Evolutionary conservation across 176 grass and related monocot species (phyloP).

Genomic region (Rhipidocladum racemiflorum): DNA sequence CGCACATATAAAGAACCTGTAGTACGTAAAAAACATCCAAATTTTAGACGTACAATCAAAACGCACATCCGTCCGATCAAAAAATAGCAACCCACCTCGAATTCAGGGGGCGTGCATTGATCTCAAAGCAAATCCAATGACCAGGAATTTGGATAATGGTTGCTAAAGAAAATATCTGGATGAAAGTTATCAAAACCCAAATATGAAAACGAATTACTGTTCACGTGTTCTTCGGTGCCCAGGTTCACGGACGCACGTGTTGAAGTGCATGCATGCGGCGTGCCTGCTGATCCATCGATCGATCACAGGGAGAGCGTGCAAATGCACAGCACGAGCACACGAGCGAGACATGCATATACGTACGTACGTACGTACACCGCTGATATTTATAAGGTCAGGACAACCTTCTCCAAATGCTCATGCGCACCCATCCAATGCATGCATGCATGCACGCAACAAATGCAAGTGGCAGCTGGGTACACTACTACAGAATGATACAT

Average conservation of each 20-base stretch:
- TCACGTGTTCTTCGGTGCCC: conserved; percentile 29
- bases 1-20: no score
- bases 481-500: no score
- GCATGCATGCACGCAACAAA: neutral
- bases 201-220: neutral
- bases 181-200: no score
- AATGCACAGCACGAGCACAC: conserved; percentile 5
- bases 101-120: no score
- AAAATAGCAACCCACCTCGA: no score
- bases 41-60: no score
- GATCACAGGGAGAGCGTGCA: neutral
- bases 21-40: no score
- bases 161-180: no score
- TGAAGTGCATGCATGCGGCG: neutral
- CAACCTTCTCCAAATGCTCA: neutral
- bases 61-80: no score
- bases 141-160: no score
- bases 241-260: conserved; percentile 5
- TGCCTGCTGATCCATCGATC: neutral
- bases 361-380: neutral
- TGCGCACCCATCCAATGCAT: neutral
- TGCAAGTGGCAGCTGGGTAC: neutral
- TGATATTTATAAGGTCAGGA: neutral
- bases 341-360: neutral
- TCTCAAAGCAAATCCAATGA: no score